Base-by-base conservation (phyloP, 805 yeast species). In the Ogataea nonfermentans region DNA sequence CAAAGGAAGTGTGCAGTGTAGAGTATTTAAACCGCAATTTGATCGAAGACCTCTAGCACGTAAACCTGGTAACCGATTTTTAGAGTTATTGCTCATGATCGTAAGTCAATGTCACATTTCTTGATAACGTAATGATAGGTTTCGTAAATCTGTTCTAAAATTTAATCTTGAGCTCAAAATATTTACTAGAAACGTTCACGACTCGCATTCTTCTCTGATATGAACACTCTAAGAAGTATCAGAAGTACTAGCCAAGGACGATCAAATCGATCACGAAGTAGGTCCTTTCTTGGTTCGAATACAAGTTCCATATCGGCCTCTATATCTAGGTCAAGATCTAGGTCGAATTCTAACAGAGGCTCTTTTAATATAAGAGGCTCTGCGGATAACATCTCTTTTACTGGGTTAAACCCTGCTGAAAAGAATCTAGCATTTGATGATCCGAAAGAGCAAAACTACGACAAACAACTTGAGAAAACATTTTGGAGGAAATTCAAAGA, bases 191-290 rank as follows among this genome's bases (percentile, higher is more conserved):
- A n/a, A n/a, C n/a, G n/a, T n/a, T n/a, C n/a, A n/a, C n/a, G n/a
- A n/a, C n/a, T n/a, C n/a, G n/a, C n/a, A 19, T 8, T 17, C 6
- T 7, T 17, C 19, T 32, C 7, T 8, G 16, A 56, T 75, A 81
- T 10, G 78, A 71, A 15, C 69, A 51, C 32, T n/a, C 24, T 40
- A 20, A 29, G 17, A 25, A 33, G 28, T 13, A 35, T 34, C 2
- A 34, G 43, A 29, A 43, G 41, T 32, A 29, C 29, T 4, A 39
- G 43, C n/a, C 45, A 47, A 16, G 32, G 41, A 3, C 40, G 48
- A 13, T 42, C 46, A 6, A 44, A 34, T 16, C 41, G 48, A 16
- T 43, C 48, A 2, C 32, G 48, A 35, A 43, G 50, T 29, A 33
- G 38, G 28, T 44, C 48, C 9, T 38, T 40, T 7, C 11, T 43